These are phyloP conservation scores for Actinomortierella ambigua DNA, from an alignment of 371 early-diverging fungal genomes.

Conservation along the genomic window DNA sequence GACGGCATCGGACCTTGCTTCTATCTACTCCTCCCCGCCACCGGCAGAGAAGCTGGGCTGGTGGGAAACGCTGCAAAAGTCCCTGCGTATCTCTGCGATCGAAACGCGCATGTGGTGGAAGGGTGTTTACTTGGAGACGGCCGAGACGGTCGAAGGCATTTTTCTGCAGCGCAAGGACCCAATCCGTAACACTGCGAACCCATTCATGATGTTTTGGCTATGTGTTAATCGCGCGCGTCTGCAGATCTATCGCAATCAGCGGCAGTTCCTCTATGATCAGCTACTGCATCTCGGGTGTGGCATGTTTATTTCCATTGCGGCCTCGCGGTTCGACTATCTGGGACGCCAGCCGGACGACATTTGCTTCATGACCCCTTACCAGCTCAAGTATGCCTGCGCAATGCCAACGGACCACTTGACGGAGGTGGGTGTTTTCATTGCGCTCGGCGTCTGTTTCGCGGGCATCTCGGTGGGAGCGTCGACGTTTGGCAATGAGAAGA, in stretches of 20 bases:
- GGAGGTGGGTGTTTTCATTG: constrained; percentile 48
- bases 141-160: constrained; percentile 26
- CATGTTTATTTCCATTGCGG: constrained; percentile 48
- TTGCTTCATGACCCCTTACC: constrained; percentile 49
- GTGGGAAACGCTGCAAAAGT: constrained; percentile 15
- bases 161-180: constrained; percentile 45
- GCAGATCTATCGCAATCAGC: constrained; percentile 54
- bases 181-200: constrained; percentile 49
- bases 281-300: constrained; percentile 58
- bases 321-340: constrained; percentile 45
- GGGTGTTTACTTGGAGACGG: constrained; percentile 33
- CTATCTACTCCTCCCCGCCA: constrained; percentile 34
- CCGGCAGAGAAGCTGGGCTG: constrained; percentile 21
- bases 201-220: constrained; percentile 44
- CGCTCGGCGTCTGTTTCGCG: constrained; percentile 48
- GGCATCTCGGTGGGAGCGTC: constrained; percentile 49
- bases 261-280: constrained; percentile 54
- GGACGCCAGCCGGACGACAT: constrained; percentile 50
- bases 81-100: constrained; percentile 22
- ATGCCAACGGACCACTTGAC: constrained; percentile 37
- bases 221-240: constrained; percentile 48
- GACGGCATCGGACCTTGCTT: constrained; percentile 27
- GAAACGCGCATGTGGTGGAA: constrained; percentile 42
- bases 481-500: constrained; percentile 58
- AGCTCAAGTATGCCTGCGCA: constrained; percentile 32